Conservation (phyloP, 805 yeast species). For the Wickerhamia fluorescens region DNA sequence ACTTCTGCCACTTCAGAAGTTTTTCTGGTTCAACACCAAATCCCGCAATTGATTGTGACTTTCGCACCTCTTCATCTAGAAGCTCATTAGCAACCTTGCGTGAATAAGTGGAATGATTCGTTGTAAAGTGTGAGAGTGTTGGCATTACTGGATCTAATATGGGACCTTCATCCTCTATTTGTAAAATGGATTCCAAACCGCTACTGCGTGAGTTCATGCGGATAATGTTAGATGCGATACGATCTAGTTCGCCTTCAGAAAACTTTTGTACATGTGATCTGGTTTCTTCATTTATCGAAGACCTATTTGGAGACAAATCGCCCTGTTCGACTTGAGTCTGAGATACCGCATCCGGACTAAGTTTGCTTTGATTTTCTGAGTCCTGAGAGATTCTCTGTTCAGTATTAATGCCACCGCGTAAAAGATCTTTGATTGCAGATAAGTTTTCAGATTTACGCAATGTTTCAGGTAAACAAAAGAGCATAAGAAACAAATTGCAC, state of each 20-base stretch:
- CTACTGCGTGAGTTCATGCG: conserved; percentile 10
- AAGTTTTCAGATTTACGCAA: conserved; percentile 55
- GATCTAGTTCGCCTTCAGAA: conserved; percentile 18
- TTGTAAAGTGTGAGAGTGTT: conserved; percentile 28
- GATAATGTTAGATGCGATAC: conserved; percentile 28
- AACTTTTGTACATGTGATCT: background rate
- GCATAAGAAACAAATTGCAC: conserved; percentile 39
- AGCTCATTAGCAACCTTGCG: conserved; percentile 16
- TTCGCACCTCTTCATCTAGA: conserved; percentile 15
- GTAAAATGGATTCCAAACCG: conserved; percentile 3
- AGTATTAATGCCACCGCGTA: conserved; percentile 13
- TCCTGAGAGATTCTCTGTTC: too few species aligned
- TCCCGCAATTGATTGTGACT: conserved; percentile 8
- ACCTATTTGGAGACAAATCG: too few species aligned
- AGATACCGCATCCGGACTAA: too few species aligned
- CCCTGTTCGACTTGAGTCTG: too few species aligned
- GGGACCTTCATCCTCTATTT: conserved; percentile 18
- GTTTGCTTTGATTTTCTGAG: background rate
- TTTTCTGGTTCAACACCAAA: conserved; percentile 9
- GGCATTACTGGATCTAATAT: conserved; percentile 37
- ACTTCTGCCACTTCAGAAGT: conserved; percentile 12
- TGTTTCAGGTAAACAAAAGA: conserved; percentile 73
- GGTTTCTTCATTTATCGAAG: conserved; percentile 1
- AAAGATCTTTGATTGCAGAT: conserved; percentile 43
- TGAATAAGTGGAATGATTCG: conserved; percentile 26